A percentile compares a stretch with the other conserved stretches of the same genome.
phyloP scores from a whole-genome alignment of 495 filamentous ascomycete species.

The Cercophora newfieldiana region DNA sequence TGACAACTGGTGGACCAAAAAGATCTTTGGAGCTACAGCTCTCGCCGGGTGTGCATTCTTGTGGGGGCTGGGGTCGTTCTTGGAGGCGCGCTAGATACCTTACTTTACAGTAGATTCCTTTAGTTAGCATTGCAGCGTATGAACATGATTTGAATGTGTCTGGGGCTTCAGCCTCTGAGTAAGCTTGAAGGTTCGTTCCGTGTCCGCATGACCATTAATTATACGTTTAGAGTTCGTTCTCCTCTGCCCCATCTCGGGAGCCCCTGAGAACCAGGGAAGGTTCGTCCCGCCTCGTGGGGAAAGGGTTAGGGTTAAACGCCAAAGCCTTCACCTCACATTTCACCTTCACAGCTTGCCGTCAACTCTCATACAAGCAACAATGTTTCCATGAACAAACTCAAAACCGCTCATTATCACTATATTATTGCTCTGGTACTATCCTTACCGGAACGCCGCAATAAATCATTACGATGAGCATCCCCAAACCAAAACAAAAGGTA shows the following conservation, averaged over 20 bases:
- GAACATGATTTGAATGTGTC: background rate
- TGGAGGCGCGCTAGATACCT: constrained; percentile 30
- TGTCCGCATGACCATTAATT: too few relatives aligned
- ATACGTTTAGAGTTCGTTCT: too few relatives aligned
- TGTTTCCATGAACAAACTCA: background rate
- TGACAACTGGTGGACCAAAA: constrained; percentile 69
- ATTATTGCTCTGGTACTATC: background rate
- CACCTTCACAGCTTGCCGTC: too few relatives aligned
- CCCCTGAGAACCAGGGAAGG: too few relatives aligned
- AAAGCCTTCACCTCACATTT: too few relatives aligned
- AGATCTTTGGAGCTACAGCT: constrained; percentile 62
- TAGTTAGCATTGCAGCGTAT: background rate
- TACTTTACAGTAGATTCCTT: background rate
- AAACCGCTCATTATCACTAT: background rate
- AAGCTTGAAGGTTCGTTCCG: too few relatives aligned
- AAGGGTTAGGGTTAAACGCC: too few relatives aligned
- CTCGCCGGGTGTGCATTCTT: constrained; percentile 66
- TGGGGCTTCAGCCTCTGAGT: too few relatives aligned
- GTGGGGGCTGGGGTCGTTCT: constrained; percentile 63
- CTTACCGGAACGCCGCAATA: background rate
- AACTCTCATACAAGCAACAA: background rate
- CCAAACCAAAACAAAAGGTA: constrained; percentile 27
- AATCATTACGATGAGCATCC: constrained; percentile 15
- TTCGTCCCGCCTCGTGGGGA: too few relatives aligned
- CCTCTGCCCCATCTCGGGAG: too few relatives aligned